These are phyloP conservation scores for Fusarium caatingaense DNA, from an alignment of 2,329 filamentous ascomycete species.

Conservation along the genomic window DNA sequence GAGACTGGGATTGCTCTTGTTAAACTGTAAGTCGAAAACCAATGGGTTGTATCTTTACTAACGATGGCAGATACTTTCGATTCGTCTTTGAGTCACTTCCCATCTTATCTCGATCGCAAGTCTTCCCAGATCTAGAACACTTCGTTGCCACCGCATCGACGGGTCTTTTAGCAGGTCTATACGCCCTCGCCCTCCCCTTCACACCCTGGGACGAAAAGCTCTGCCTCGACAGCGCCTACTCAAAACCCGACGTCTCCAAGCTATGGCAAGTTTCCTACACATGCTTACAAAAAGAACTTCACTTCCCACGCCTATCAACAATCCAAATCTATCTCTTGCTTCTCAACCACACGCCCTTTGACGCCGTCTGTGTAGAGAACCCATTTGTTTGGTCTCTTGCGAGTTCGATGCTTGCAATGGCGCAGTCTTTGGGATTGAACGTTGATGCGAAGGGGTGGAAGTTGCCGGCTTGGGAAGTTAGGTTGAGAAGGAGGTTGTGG, in stretches of 20 bases:
- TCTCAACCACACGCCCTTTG: background rate
- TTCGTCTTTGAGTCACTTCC: slow-evolving; percentile 3
- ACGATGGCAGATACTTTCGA: background rate
- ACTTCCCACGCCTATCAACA: background rate
- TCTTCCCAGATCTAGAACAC: background rate
- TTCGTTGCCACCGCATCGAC: background rate
- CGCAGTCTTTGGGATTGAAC: background rate
- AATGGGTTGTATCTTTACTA: background rate
- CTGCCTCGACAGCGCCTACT: slow-evolving; percentile 11
- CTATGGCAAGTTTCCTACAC: slow-evolving; percentile 3
- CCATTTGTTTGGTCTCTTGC: background rate
- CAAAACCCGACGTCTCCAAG: background rate
- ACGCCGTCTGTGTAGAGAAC: background rate
- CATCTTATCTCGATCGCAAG: background rate
- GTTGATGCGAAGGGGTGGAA: background rate
- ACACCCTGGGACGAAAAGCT: slow-evolving; percentile 13
- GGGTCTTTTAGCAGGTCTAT: background rate
- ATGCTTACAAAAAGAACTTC: background rate
- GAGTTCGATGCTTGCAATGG: background rate
- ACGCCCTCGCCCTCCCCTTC: slow-evolving; percentile 3
- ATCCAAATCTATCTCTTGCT: background rate
- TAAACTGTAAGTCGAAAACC: background rate
- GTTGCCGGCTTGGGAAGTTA: background rate
- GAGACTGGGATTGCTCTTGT: background rate
- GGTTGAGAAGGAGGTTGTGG: background rate